Evolutionary conservation across 495 filamentous ascomycete species (phyloP), one percentile per base, ranked within the genome.

Genomic region (Friedmanniomyces endolithicus): DNA sequence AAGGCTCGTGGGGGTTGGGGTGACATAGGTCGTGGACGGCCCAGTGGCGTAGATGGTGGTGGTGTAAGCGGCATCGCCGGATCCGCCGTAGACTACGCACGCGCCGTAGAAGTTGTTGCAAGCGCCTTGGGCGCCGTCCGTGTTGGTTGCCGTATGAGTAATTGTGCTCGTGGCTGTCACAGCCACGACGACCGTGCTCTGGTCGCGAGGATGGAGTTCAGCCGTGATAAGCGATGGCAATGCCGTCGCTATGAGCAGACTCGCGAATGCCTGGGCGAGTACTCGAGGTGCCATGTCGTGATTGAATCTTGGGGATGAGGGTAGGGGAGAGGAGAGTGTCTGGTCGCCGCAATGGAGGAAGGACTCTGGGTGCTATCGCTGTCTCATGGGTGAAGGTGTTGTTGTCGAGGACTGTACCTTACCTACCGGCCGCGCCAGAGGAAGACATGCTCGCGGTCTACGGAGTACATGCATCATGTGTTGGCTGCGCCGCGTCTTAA

Each of bases 81-180:
- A 50, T 8, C 54, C 54, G 31, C 45, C 47, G 20, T 56, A 56
- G 11, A 56, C 54, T 2, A 56, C 54, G 27, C 54, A 56, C 37
- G 54, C 54, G 35, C 54, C 54, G 23, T 56, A 51, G 54, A 56
- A 56, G 54, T 56, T 50, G 25, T 56, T 33, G 54, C 54, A 56
- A 20, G 54, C 54, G 29, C 54, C 54, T 16, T 37, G 20, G 8
- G 17, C 53, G n/a, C 39, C 41, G 19, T 31, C 34, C 11, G 43
- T 48, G n/a, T 45, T 33, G 17, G 54, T 41, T 20, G 31, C 33
- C 8, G 54, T 56, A 23, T 50, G 39, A 2, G 54, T 56, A 8
- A 52, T 17, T 3, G 49, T 52, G 1, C 46, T 56, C 16, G 54
- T 56, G 7, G 54, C 45, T 19, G 54, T 56, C 8, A 56, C 46